A percentile compares a stretch with the other conserved stretches of the same genome.
phyloP scores from a whole-genome alignment of 495 filamentous ascomycete genomes.

The Aspergillus baeticus region DNA sequence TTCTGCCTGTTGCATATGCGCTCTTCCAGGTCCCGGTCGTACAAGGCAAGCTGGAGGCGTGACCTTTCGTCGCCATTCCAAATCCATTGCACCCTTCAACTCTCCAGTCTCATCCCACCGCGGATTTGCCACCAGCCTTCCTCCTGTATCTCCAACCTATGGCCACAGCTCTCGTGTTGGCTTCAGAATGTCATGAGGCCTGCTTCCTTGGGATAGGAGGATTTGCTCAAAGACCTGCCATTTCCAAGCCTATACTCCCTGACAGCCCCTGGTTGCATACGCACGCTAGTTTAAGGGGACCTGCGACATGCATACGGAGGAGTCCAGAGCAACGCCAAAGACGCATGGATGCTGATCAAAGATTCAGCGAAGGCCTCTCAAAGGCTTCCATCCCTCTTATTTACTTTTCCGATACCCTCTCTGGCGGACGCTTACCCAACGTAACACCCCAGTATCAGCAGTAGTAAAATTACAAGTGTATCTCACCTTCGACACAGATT shows the following conservation, averaged over 20 bases:
- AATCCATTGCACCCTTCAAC: background rate
- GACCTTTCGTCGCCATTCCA: background rate
- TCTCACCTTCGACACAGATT: slow-evolving; percentile 13
- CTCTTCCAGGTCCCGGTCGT: slow-evolving; percentile 5
- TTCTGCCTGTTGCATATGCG: slow-evolving; percentile 1
- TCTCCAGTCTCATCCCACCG: slow-evolving; percentile 7
- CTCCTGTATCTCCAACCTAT: slow-evolving; percentile 7
- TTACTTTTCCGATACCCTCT: background rate
- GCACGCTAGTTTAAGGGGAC: slow-evolving; percentile 6
- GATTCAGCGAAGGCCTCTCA: background rate
- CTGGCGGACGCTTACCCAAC: background rate
- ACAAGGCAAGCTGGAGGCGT: slow-evolving; percentile 4
- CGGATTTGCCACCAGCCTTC: slow-evolving; percentile 3
- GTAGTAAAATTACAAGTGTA: slow-evolving; percentile 15
- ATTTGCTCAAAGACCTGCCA: background rate
- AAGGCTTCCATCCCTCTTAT: slow-evolving; percentile 2
- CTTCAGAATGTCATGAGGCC: slow-evolving; percentile 10
- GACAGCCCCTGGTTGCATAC: slow-evolving; percentile 1
- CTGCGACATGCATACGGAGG: slow-evolving; percentile 11
- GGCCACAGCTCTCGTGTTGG: slow-evolving; percentile 2
- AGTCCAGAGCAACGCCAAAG: slow-evolving; percentile 15
- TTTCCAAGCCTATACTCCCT: background rate
- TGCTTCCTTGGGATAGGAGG: slow-evolving; percentile 6
- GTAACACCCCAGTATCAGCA: slow-evolving; percentile 16
- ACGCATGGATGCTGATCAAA: slow-evolving; percentile 19